Base-by-base conservation (phyloP, 345 rosid genomes). In the Aquilaria sinensis region DNA sequence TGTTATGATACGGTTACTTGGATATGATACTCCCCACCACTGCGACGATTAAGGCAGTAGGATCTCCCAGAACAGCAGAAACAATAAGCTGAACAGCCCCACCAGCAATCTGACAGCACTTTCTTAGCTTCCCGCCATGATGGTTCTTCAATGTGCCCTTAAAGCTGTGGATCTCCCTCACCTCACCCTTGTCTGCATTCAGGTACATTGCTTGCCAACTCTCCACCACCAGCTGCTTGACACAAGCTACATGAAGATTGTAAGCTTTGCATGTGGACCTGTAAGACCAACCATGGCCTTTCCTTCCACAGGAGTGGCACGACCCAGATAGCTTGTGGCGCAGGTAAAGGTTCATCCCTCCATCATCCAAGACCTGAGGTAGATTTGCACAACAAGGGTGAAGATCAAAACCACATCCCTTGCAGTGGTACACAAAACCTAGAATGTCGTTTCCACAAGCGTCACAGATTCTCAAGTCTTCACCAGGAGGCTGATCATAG, bases 221-320 rank as follows among this genome's bases (percentile, higher is more conserved):
- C 64, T 81, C 86, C 31, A 68, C 74, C 7, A 78, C 64, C 69
- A 78, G 31, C 74, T 76, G 79, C 68, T 76, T 76, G 6, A 70
- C 83, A 66, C 86, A 81, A 7, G 76, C 66, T n/a, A 81, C 81
- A 29, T 81, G 86, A 32, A 81, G 77, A 63, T 74, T 76, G 43
- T 76, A 78, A 3, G 37, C 56, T 77, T 72, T 79, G 61, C 81
- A 74, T 29, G 47, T 53, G 0, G 79, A 72, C 66, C 78, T 61
- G 62, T 81, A 81, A 31, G 64, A 68, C 86, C 83, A 81, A 7
- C 86, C 77, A 0, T 41, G 41, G 5, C 79, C 80, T 64, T 66
- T 67, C 12, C 74, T 60, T 1, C 83, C 79, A 15, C 81, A 81
- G 9, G 59, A 69, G 51, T 74, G 77, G 62, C 81, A 76, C 0